phyloP scores from a whole-genome alignment of 257 asterid genomes.

The Solanum infundibuliforme region DNA sequence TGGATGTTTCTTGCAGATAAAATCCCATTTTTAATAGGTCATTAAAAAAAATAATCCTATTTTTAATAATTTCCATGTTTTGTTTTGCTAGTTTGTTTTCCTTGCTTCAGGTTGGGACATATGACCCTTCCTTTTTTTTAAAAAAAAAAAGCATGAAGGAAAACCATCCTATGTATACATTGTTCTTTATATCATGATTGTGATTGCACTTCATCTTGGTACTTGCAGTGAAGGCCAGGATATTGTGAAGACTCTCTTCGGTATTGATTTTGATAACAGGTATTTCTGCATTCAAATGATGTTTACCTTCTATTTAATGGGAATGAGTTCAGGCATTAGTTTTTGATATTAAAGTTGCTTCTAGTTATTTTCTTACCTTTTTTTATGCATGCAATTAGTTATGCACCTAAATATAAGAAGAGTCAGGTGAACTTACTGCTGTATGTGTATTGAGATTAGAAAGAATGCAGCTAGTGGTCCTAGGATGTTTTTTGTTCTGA shows the following conservation, averaged over 20 bases:
- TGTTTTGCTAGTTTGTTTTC: not conserved
- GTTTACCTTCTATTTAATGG: not conserved
- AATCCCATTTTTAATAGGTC: not conserved
- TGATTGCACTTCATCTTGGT: not conserved
- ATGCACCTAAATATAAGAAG: not conserved
- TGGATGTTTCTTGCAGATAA: not conserved
- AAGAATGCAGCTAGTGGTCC: not conserved
- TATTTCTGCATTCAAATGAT: slow-evolving; percentile 15
- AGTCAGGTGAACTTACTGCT: not conserved
- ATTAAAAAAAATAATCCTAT: not conserved
- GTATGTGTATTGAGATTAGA: not conserved
- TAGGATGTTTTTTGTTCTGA: not conserved
- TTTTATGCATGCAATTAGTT: not conserved
- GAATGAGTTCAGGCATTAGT: not conserved
- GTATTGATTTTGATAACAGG: slow-evolving; percentile 92
- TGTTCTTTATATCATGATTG: not conserved
- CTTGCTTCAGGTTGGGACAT: not conserved
- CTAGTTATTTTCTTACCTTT: not conserved
- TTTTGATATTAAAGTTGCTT: not conserved
- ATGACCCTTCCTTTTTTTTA: not conserved
- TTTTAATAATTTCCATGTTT: not conserved
- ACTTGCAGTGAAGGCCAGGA: slow-evolving; percentile 71
- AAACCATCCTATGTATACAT: not conserved
- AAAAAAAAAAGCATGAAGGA: not conserved
- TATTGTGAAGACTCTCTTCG: slow-evolving; percentile 70